Percentiles rank a stretch among this genome's conserved stretches.
Evolutionary conservation across 495 filamentous ascomycete genomes (phyloP).

Genomic region (Neurospora sp.): DNA sequence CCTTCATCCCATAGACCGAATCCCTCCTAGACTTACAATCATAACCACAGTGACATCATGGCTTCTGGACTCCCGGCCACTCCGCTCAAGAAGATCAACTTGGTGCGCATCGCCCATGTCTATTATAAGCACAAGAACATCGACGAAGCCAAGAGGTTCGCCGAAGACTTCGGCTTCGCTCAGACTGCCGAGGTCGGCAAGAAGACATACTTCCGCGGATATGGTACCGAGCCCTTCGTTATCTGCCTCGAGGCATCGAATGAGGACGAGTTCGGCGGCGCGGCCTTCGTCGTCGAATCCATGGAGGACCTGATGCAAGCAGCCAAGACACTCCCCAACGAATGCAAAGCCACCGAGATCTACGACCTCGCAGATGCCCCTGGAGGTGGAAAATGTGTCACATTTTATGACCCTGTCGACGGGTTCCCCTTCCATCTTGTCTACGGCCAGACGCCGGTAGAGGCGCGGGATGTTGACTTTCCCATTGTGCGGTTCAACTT

Average conservation of each 20-base stretch:
- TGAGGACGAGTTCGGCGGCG: slow-evolving; percentile 44
- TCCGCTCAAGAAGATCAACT: slow-evolving; percentile 35
- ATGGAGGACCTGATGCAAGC: slow-evolving; percentile 45
- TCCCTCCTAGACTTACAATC: neutral
- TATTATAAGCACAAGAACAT: slow-evolving; percentile 47
- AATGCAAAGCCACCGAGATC: slow-evolving; percentile 33
- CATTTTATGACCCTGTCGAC: slow-evolving; percentile 48
- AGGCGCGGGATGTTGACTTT: slow-evolving; percentile 25
- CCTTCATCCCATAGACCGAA: neutral
- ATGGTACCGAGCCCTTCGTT: slow-evolving; percentile 50
- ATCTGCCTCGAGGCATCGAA: slow-evolving; percentile 38
- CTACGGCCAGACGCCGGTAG: slow-evolving; percentile 39
- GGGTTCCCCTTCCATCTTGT: slow-evolving; percentile 51
- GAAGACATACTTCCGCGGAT: slow-evolving; percentile 49
- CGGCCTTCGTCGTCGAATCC: slow-evolving; percentile 44
- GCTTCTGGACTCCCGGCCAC: slow-evolving; percentile 14
- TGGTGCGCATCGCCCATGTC: slow-evolving; percentile 46
- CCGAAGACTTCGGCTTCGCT: slow-evolving; percentile 49
- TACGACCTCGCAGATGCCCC: slow-evolving; percentile 44
- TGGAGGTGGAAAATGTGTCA: slow-evolving; percentile 49
- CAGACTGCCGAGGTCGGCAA: slow-evolving; percentile 33
- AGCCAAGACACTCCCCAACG: slow-evolving; percentile 30
- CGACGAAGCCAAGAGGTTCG: slow-evolving; percentile 37
- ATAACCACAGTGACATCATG: slow-evolving; percentile 10
- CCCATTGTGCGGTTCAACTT: slow-evolving; percentile 38